A percentile compares a stretch with the other conserved stretches of the same genome.
Evolutionary conservation across 805 yeast genomes (phyloP).

Genomic region (Ogataea pignaliae): DNA sequence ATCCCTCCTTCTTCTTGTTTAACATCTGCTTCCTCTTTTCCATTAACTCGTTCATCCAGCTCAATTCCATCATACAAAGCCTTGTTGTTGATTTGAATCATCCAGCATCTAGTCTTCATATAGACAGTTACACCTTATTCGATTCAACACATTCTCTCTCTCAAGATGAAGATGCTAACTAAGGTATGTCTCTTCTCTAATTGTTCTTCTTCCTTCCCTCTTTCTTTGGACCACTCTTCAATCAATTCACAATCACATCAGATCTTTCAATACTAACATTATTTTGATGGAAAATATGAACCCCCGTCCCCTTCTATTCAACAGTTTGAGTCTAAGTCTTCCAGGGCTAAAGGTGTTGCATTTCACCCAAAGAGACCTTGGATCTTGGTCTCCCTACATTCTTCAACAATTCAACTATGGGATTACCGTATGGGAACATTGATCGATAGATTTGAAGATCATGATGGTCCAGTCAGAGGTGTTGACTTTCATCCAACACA

Average conservation of each 20-base stretch:
- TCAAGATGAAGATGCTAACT: constrained; percentile 79
- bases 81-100: too few relatives aligned
- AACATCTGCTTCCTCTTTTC: too few relatives aligned
- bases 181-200: constrained; percentile 48
- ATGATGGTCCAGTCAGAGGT: constrained; percentile 96
- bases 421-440: constrained; percentile 99
- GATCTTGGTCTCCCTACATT: constrained; percentile 91
- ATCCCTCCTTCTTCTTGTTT: too few relatives aligned
- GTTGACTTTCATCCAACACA: constrained; percentile 97
- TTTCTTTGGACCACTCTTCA: neutral
- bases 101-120: too few relatives aligned
- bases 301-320: too few relatives aligned
- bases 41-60: too few relatives aligned
- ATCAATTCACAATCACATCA: neutral
- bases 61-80: too few relatives aligned
- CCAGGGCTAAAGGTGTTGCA: constrained; percentile 96
- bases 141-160: constrained; percentile 3
- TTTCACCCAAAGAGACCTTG: constrained; percentile 95
- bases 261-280: neutral
- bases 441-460: constrained; percentile 95
- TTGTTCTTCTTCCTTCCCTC: too few relatives aligned
- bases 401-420: constrained; percentile 99
- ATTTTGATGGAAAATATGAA: neutral
- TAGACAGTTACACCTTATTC: neutral
- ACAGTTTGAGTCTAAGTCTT: constrained; percentile 92